These are phyloP conservation scores for Diophrys sp. DNA, from an alignment of 73 alveolate genomes.

Conservation along the genomic window DNA sequence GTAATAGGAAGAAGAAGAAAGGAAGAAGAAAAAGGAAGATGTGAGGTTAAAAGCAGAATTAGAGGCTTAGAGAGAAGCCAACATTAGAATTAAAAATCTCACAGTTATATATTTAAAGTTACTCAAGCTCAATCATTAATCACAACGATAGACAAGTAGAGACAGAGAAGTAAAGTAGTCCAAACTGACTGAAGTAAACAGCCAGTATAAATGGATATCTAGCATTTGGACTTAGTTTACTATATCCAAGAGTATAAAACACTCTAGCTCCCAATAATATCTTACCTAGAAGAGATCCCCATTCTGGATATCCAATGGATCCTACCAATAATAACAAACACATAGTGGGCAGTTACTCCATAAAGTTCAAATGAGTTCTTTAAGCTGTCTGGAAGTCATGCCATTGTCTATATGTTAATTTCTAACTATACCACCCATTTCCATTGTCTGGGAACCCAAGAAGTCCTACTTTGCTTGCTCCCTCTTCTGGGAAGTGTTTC, in stretches of 20 bases:
- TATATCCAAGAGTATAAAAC: neutral
- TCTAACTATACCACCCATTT: conserved; percentile 22
- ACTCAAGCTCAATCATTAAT: too few relatives aligned
- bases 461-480: conserved; percentile 1
- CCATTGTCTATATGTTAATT: conserved; percentile 18
- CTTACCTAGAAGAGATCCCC: neutral
- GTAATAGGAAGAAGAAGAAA: too few relatives aligned
- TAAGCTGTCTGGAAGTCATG: conserved; percentile 6
- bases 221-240: neutral
- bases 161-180: neutral
- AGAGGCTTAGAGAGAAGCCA: too few relatives aligned
- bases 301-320: neutral
- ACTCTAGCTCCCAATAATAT: neutral
- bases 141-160: neutral
- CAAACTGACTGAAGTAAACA: neutral
- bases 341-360: conserved; percentile 4
- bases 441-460: conserved; percentile 36
- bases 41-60: too few relatives aligned
- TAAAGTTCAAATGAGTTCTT: conserved; percentile 23
- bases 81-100: too few relatives aligned
- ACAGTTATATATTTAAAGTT: too few relatives aligned
- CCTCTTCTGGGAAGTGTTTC: conserved; percentile 1
- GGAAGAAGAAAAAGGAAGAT: too few relatives aligned
- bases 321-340: neutral
- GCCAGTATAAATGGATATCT: neutral